These are phyloP conservation scores for Clonostachys chloroleuca DNA, from an alignment of 2,329 filamentous ascomycete species.

Conservation along the genomic window DNA sequence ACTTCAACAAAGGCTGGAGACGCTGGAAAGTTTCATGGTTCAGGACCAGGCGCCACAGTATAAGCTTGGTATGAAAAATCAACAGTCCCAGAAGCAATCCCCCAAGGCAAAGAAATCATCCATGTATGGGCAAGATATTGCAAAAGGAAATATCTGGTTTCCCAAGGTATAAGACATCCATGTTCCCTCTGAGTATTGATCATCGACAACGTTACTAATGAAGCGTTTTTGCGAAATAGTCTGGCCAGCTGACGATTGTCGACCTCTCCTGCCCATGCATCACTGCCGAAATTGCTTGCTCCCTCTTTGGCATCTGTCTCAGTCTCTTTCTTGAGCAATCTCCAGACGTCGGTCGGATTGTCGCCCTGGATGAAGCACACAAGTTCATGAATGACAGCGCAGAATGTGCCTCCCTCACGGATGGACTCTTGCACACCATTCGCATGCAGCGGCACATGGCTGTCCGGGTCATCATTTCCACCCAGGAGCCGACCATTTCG, in stretches of 20 bases:
- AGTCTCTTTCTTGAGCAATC: constrained; percentile 57
- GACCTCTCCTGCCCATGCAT: constrained; percentile 73
- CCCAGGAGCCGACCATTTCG: constrained; percentile 72
- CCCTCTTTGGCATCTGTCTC: constrained; percentile 69
- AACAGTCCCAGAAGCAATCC: not conserved
- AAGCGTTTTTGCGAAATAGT: constrained; percentile 2
- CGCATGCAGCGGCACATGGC: constrained; percentile 68
- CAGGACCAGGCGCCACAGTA: constrained; percentile 8
- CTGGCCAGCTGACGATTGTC: constrained; percentile 36
- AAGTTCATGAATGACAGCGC: constrained; percentile 62
- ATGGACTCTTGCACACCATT: constrained; percentile 57
- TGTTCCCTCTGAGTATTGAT: no score
- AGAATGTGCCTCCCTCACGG: constrained; percentile 54
- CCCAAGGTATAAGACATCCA: constrained; percentile 8
- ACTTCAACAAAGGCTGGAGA: constrained; percentile 31
- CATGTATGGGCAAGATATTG: not conserved
- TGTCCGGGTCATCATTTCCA: constrained; percentile 65
- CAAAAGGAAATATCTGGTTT: constrained; percentile 8
- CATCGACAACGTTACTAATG: not conserved
- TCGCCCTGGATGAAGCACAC: constrained; percentile 75
- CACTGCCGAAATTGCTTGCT: constrained; percentile 61
- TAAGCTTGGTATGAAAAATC: not conserved
- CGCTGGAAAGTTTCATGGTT: constrained; percentile 54
- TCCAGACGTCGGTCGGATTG: constrained; percentile 44
- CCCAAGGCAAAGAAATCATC: not conserved